A percentile compares a stretch with the other conserved stretches of the same genome.
phyloP scores from a whole-genome alignment of 768 basidiomycete genomes.

The Amanita brunnescens region DNA sequence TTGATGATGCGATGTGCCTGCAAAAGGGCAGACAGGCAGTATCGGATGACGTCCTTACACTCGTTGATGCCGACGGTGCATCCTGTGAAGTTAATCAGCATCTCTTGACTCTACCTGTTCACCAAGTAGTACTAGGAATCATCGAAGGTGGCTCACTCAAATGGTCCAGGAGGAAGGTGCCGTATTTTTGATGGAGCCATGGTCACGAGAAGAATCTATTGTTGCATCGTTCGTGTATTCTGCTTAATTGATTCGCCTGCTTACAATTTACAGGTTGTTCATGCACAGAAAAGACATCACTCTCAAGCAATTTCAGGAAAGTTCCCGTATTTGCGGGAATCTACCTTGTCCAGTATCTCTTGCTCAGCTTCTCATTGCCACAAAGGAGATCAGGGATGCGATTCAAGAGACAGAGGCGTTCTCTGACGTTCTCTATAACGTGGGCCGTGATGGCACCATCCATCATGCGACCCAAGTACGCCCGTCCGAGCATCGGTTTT shows the following conservation, averaged over 20 bases:
- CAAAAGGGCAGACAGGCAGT: neutral
- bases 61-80: slow-evolving; percentile 6
- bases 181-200: slow-evolving; percentile 5
- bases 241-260: slow-evolving; percentile 1
- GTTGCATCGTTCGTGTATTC: neutral
- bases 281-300: neutral
- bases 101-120: neutral
- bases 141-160: slow-evolving; percentile 9
- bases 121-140: neutral
- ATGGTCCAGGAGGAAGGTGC: neutral
- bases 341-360: slow-evolving; percentile 3
- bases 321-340: slow-evolving; percentile 3
- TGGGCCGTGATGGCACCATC: neutral
- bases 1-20: neutral
- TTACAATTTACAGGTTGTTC: slow-evolving; percentile 5
- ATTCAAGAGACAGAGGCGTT: neutral
- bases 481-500: no score
- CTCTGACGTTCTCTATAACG: neutral
- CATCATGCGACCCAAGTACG: no score
- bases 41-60: slow-evolving; percentile 2
- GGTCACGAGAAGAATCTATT: slow-evolving; percentile 2
- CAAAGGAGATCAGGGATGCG: neutral
- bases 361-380: neutral
- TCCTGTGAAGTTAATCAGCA: neutral
- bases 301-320: slow-evolving; percentile 5